Evolutionary conservation across 805 yeast genomes (phyloP), one percentile per base, ranked within the genome.

Genomic region (Teunomyces kruisii): DNA sequence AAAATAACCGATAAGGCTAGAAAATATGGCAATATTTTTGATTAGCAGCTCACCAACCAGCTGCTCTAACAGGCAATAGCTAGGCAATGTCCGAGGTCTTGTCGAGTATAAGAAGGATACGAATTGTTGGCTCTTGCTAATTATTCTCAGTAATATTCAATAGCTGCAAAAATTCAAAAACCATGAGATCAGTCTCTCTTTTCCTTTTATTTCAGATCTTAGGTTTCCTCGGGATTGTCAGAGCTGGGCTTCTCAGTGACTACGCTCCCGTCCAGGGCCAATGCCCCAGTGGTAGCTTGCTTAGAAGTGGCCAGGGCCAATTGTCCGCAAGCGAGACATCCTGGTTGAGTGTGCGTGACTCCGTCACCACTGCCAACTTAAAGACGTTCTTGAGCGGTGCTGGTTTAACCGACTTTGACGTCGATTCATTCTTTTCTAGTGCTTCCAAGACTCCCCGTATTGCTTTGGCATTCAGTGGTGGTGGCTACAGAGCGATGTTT

Each of bases 401-500:
- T 17, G 40, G 33, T 22, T 30, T 50, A 19, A 29, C 39, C 7
- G 48, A 48, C 44, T 50, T 50, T 17, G 48, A 50, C 32, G 54
- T 45, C 10, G 46, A 33, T 9, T 4, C n/a, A 26, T 50, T 48
- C 26, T 38, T 50, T 19, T 13, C 24, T 19, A 32, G 27, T 7
- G 44, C 50, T 6, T 6, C 37, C 14, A 28, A 32, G 26, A 51
- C 64, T 2, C 54, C 57, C 4, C 57, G 44, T 9, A 61, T 69
- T 12, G 75, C 65, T 5, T 36, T 69, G n/a, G 67, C 74, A 3
- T 61, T 70, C 44, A 53, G 65, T 15, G 75, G 74, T 2, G 75
- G 75, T 22, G 71, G 74, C 3, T 68, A 65, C 44, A 55, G 75
- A 43, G 67, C 73, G 9, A 65, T 72, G 88, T 66, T 88, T 28